Evolutionary conservation across 176 grass and related monocot species (phyloP).

Genomic region (Aegilops sharonensis): DNA sequence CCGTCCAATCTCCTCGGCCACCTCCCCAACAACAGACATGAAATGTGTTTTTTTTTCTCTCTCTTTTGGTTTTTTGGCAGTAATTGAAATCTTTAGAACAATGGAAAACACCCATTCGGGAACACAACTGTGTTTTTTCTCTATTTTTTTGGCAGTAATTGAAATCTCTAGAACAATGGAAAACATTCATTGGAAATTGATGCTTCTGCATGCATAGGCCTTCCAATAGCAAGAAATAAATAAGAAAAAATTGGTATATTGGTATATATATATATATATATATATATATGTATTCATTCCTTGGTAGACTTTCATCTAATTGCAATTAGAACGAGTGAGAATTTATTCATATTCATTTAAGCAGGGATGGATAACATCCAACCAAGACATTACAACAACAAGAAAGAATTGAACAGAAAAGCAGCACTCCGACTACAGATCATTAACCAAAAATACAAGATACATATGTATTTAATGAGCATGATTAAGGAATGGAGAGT

Average conservation of each 20-base stretch:
- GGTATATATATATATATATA: too few relatives aligned
- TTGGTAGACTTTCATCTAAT: background rate
- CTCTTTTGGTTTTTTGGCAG: too few relatives aligned
- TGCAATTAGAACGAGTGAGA: background rate
- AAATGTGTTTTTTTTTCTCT: background rate
- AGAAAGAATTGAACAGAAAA: background rate
- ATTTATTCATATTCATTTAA: too few relatives aligned
- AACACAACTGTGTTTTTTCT: background rate
- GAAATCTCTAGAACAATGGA: too few relatives aligned
- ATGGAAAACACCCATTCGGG: too few relatives aligned
- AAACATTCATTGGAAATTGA: too few relatives aligned
- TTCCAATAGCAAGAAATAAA: too few relatives aligned
- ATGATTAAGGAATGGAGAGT: background rate
- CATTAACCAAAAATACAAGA: background rate
- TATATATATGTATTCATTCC: too few relatives aligned
- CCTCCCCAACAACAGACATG: slow-evolving; percentile 15
- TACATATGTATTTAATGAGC: background rate
- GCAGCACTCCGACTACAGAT: background rate
- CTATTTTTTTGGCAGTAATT: too few relatives aligned
- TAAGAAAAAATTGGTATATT: too few relatives aligned
- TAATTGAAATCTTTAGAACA: background rate
- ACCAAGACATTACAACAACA: background rate
- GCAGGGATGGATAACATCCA: background rate
- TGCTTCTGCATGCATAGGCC: too few relatives aligned
- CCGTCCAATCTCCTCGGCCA: slow-evolving; percentile 2